phyloP scores from a whole-genome alignment of 805 yeast genomes.

The Pichia cephalocereana region DNA sequence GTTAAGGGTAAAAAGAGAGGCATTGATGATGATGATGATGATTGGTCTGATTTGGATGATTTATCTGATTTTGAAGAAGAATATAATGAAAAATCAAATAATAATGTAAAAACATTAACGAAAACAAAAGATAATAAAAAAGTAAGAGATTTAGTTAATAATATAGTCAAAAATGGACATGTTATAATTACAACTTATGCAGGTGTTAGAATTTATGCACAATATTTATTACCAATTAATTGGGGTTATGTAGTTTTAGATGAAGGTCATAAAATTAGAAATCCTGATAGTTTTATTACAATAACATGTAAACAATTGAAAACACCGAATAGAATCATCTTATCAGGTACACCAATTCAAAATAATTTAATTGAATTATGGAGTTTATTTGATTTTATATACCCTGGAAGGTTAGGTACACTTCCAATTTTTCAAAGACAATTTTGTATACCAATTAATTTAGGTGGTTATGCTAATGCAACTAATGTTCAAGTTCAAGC shows the following conservation, averaged over 20 bases:
- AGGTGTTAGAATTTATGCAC: conserved; percentile 29
- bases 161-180: conserved; percentile 44
- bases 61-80: conserved; percentile 38
- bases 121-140: conserved; percentile 23
- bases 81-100: conserved; percentile 37
- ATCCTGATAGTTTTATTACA: conserved; percentile 86
- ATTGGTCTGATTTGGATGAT: conserved; percentile 27
- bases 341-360: conserved; percentile 96
- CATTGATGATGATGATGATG: conserved; percentile 27
- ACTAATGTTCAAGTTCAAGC: conserved; percentile 93
- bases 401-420: conserved; percentile 92
- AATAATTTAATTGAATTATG: conserved; percentile 87
- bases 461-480: conserved; percentile 98
- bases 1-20: conserved; percentile 11
- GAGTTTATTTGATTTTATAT: conserved; percentile 92
- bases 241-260: conserved; percentile 93
- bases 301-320: conserved; percentile 74
- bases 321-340: conserved; percentile 76
- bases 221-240: conserved; percentile 58
- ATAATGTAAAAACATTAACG: conserved; percentile 18
- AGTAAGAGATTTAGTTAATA: conserved; percentile 7
- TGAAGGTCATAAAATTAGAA: conserved; percentile 95
- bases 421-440: conserved; percentile 90
- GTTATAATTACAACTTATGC: conserved; percentile 88
- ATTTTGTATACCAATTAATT: conserved; percentile 83